phyloP scores from a whole-genome alignment of 192 early-diverging fungal species.

The Helicostylum pulchrum region DNA sequence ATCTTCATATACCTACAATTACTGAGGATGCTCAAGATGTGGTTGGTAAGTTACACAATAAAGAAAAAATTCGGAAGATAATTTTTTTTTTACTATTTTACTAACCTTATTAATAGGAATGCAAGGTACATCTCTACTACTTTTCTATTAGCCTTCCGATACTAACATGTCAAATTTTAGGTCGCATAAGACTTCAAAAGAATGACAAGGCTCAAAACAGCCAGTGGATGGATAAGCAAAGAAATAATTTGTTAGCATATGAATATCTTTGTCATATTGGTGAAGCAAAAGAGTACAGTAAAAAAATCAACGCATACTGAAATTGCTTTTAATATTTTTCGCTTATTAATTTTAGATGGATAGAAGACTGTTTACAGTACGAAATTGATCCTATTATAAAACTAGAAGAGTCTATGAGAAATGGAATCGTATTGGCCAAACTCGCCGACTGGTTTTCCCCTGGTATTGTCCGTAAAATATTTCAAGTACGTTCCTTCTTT shows the following conservation, averaged over 20 bases:
- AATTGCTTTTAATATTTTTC: not conserved
- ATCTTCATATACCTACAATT: constrained; percentile 45
- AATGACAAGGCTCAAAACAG: constrained; percentile 10
- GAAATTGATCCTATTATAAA: constrained; percentile 73
- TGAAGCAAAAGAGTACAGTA: constrained; percentile 92
- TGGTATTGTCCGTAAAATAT: constrained; percentile 43
- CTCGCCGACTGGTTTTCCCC: constrained; percentile 85
- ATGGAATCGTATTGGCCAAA: constrained; percentile 88
- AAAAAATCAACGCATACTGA: not conserved
- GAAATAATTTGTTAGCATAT: constrained; percentile 93
- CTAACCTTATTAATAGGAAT: constrained; percentile 16
- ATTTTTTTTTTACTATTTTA: not conserved
- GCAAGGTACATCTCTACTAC: constrained; percentile 14
- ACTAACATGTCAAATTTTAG: not conserved
- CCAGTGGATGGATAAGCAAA: constrained; percentile 62
- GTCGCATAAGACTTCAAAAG: constrained; percentile 25
- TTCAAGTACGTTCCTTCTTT: not conserved
- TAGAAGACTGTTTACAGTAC: constrained; percentile 86
- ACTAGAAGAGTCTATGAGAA: constrained; percentile 88
- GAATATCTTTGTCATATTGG: constrained; percentile 98
- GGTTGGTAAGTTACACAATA: constrained; percentile 26
- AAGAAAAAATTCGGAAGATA: not conserved
- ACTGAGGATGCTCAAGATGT: constrained; percentile 44
- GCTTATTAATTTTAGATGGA: constrained; percentile 65
- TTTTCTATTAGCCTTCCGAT: not conserved